Evolutionary conservation across 768 basidiomycete species (phyloP).

Genomic region (Kwoniella sp.): DNA sequence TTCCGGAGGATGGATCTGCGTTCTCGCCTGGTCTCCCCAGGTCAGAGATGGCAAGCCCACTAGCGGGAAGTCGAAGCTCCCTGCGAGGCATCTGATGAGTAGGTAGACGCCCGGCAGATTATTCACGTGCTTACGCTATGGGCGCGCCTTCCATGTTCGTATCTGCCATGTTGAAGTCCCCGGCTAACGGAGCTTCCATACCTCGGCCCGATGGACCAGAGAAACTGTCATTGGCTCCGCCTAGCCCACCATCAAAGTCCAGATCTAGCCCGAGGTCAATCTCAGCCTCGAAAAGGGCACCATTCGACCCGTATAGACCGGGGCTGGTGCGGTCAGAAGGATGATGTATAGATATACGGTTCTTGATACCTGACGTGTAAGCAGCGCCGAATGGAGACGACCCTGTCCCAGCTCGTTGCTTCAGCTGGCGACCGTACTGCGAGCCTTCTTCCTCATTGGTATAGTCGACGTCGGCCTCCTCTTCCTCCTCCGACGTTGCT

Average conservation of each 20-base stretch:
- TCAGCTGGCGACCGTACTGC: slow-evolving; percentile 4
- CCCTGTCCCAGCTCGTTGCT: background rate
- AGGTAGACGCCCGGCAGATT: no score
- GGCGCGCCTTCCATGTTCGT: no score
- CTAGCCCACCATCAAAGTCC: background rate
- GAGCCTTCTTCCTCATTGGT: slow-evolving; percentile 13
- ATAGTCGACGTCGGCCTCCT: background rate
- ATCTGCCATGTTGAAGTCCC: no score
- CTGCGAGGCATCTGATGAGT: no score
- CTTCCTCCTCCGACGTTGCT: slow-evolving; percentile 1
- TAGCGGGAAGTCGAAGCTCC: no score
- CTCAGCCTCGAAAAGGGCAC: slow-evolving; percentile 19
- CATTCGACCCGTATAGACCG: background rate
- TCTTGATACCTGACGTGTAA: background rate
- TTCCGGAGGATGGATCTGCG: no score
- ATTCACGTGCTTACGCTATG: no score
- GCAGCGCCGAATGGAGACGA: background rate
- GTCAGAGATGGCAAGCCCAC: no score
- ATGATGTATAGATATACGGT: slow-evolving; percentile 21
- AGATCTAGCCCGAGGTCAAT: slow-evolving; percentile 21
- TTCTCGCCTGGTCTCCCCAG: no score
- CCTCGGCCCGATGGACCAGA: slow-evolving; percentile 20
- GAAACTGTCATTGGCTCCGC: slow-evolving; percentile 19
- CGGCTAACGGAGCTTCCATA: slow-evolving; percentile 7
- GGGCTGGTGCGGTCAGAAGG: slow-evolving; percentile 15